phyloP scores from a whole-genome alignment of 257 asterid genomes.

The Nicotiana otophora region DNA sequence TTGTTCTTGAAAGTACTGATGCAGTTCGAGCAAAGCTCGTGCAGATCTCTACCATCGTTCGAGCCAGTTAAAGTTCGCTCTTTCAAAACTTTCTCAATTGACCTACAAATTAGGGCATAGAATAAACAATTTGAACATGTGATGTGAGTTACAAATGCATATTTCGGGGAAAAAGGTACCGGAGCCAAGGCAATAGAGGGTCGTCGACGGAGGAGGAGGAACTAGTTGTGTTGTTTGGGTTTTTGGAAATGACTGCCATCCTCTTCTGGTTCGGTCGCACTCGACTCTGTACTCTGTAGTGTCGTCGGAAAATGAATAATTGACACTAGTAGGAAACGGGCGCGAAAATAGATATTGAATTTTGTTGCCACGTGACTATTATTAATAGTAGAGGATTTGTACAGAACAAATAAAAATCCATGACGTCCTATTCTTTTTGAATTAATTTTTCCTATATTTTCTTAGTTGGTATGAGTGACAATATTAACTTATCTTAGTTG shows the following conservation, averaged over 20 bases:
- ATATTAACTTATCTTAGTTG: no score
- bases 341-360: slow-evolving; percentile 14
- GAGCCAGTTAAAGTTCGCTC: slow-evolving; percentile 17
- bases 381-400: no score
- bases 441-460: no score
- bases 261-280: neutral
- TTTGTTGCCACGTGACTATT: slow-evolving; percentile 1
- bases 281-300: slow-evolving; percentile 19
- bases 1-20: slow-evolving; percentile 55
- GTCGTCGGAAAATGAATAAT: slow-evolving; percentile 8
- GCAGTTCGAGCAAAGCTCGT: slow-evolving; percentile 42
- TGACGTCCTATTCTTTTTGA: no score
- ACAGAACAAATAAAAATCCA: no score
- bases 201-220: slow-evolving; percentile 35
- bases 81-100: slow-evolving; percentile 39
- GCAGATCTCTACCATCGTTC: slow-evolving; percentile 27
- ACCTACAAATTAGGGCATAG: slow-evolving; percentile 32
- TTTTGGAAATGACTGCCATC: slow-evolving; percentile 46
- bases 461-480: no score
- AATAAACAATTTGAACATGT: slow-evolving; percentile 4
- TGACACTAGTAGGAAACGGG: slow-evolving; percentile 13
- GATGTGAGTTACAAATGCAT: neutral
- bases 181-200: slow-evolving; percentile 63
- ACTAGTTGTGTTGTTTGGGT: slow-evolving; percentile 13
- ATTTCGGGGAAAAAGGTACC: slow-evolving; percentile 21